Evolutionary conservation across 2,329 filamentous ascomycete genomes (phyloP).

Genomic region (Diaporthe amygdali): DNA sequence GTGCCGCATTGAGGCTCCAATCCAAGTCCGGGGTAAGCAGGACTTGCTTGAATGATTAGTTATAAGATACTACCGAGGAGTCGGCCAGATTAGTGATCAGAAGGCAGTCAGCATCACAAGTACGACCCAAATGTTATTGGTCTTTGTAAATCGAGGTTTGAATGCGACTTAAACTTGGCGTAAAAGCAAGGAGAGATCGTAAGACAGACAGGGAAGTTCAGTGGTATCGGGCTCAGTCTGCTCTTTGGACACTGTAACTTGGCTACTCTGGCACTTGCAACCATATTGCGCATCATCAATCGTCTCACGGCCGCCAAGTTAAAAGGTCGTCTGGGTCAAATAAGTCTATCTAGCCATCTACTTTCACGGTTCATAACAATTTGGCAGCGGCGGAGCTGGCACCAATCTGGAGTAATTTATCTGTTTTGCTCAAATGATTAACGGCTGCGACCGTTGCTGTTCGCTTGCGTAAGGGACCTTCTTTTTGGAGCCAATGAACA

Average conservation of each 20-base stretch:
- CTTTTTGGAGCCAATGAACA: too few relatives aligned
- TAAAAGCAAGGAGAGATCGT: too few relatives aligned
- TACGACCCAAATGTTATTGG: too few relatives aligned
- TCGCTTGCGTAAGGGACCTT: too few relatives aligned
- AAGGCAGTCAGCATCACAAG: background rate
- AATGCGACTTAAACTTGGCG: background rate
- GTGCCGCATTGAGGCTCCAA: background rate
- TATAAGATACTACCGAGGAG: background rate
- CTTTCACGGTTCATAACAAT: background rate
- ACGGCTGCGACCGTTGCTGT: too few relatives aligned
- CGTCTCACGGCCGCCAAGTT: too few relatives aligned
- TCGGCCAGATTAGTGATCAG: constrained; percentile 5
- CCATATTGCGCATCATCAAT: background rate
- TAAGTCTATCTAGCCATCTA: background rate
- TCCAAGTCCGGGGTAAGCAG: background rate
- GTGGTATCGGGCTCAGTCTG: background rate
- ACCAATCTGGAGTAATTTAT: too few relatives aligned
- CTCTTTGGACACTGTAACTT: background rate
- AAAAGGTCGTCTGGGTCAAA: background rate
- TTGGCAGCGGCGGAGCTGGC: background rate
- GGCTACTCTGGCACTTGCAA: background rate
- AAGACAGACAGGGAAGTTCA: rapidly evolving
- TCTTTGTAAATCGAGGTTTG: background rate
- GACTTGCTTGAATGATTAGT: background rate
- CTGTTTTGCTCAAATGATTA: too few relatives aligned